A percentile compares a stretch with the other conserved stretches of the same genome.
Conservation (phyloP, 805 yeast species). For the Candida odintsovae region DNA sequence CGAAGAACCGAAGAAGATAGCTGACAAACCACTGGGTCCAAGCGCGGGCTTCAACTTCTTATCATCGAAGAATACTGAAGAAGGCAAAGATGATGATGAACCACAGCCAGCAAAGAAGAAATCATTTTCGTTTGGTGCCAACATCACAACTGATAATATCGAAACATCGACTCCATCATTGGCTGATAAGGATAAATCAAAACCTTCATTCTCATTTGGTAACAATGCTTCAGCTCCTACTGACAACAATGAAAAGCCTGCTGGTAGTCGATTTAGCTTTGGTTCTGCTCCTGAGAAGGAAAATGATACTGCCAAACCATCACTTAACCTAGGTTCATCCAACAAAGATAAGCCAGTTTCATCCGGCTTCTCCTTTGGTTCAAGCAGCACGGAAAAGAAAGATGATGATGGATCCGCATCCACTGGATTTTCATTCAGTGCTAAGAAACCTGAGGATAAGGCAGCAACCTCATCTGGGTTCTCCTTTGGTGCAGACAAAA, state of each 20-base stretch:
- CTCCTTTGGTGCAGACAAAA: not conserved
- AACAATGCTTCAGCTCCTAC: conserved; percentile 1
- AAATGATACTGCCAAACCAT: not conserved
- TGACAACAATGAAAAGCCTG: not conserved
- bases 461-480: conserved; percentile 1
- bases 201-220: not conserved
- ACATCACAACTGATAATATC: not conserved
- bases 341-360: not conserved
- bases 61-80: conserved; percentile 7
- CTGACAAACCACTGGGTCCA: conserved; percentile 15
- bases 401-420: not conserved
- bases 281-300: not conserved
- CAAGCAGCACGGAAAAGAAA: not conserved
- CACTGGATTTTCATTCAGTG: not conserved
- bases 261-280: not conserved
- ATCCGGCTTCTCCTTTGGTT: not conserved
- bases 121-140: conserved; percentile 1
- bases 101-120: not conserved
- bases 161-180: conserved; percentile 3
- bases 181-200: not conserved
- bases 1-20: conserved; percentile 1
- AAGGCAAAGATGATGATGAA: not conserved
- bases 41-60: conserved; percentile 26
- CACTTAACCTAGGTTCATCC: not conserved
- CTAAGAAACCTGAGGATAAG: not conserved